phyloP scores from a whole-genome alignment of 768 basidiomycete species.

The Rhodosporidiobolus sp. region DNA sequence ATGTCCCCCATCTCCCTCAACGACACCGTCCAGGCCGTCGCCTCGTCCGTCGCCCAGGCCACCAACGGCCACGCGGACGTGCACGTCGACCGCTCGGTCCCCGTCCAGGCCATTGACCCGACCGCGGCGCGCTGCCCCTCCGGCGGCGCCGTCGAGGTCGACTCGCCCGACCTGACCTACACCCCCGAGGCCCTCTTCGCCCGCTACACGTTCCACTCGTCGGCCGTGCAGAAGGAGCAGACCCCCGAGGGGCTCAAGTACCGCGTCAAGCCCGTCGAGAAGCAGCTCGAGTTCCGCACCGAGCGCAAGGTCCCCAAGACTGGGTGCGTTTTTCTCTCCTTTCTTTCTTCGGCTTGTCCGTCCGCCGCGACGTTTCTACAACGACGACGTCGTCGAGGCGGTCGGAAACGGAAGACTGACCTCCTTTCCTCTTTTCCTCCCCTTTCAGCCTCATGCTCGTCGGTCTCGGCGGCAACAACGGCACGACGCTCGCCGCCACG shows the following conservation, averaged over 20 bases:
- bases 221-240: constrained; percentile 46
- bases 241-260: constrained; percentile 57
- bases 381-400: background rate
- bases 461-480: constrained; percentile 96
- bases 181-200: constrained; percentile 77
- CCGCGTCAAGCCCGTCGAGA: constrained; percentile 71
- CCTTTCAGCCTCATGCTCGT: constrained; percentile 83
- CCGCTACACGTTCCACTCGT: constrained; percentile 75
- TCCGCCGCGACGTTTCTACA: too few species aligned
- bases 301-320: constrained; percentile 79
- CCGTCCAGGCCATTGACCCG: constrained; percentile 60
- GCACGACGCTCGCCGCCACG: constrained; percentile 86
- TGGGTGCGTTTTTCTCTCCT: constrained; percentile 70
- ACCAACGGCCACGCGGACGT: background rate
- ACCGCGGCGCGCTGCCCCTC: constrained; percentile 75
- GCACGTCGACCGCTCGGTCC: background rate
- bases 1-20: constrained; percentile 35
- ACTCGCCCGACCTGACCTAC: constrained; percentile 76
- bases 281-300: constrained; percentile 87
- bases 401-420: background rate
- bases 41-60: background rate
- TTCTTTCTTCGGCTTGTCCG: background rate
- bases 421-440: constrained; percentile 12
- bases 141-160: constrained; percentile 63
- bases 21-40: constrained; percentile 1